Percentiles rank a stretch among this genome's conserved stretches.
phyloP scores from a whole-genome alignment of 257 asterid species.

The Solanum chiquidenum region DNA sequence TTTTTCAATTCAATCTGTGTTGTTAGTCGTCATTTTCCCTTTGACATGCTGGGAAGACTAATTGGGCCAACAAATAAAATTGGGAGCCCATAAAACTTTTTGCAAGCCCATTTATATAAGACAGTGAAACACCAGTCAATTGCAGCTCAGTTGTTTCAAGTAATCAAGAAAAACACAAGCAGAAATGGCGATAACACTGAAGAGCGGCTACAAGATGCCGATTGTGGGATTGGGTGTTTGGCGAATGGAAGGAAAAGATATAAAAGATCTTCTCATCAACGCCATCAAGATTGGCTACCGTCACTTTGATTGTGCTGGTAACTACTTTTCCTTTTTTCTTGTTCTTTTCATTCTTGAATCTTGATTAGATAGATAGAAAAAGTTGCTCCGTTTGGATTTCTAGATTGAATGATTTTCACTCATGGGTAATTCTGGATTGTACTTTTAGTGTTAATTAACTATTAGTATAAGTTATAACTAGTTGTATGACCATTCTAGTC shows the following conservation, averaged over 20 bases:
- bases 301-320: slow-evolving; percentile 59
- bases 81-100: background rate
- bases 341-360: background rate
- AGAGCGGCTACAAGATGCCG: slow-evolving; percentile 43
- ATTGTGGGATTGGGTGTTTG: slow-evolving; percentile 42
- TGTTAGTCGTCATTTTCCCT: background rate
- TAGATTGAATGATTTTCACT: background rate
- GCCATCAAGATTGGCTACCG: slow-evolving; percentile 48
- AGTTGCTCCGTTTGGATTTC: background rate
- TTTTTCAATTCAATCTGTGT: background rate
- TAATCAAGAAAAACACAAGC: background rate
- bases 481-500: background rate
- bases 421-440: background rate
- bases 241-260: slow-evolving; percentile 41
- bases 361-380: background rate
- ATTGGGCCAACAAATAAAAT: background rate
- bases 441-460: background rate
- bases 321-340: no score
- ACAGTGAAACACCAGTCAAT: background rate
- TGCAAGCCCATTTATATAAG: background rate
- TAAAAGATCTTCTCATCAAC: slow-evolving; percentile 25
- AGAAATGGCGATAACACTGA: slow-evolving; percentile 27
- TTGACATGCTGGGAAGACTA: background rate
- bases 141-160: background rate
- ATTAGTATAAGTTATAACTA: background rate